These are phyloP conservation scores for Jatropha multifida DNA, from an alignment of 441 rosid genomes.

Conservation along the genomic window DNA sequence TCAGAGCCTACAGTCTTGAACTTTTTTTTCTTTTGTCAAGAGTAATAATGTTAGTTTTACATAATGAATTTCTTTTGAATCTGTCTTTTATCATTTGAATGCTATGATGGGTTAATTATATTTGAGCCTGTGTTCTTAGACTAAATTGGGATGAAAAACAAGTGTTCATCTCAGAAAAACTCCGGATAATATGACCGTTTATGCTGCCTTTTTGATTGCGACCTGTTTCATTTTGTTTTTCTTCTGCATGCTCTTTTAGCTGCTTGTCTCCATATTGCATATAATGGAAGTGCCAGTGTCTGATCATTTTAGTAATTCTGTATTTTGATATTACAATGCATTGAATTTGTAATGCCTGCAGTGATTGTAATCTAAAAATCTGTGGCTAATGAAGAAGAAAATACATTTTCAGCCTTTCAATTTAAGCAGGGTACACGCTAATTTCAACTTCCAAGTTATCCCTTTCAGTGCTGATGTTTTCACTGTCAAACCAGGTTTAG, in stretches of 20 bases:
- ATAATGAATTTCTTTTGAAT: not conserved
- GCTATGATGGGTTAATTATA: constrained; percentile 4
- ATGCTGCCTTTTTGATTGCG: not conserved
- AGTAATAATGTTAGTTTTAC: not conserved
- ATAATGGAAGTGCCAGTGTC: not conserved
- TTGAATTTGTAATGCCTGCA: not conserved
- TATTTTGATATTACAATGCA: not conserved
- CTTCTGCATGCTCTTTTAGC: not conserved
- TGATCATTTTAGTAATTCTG: not conserved
- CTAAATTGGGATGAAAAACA: not conserved
- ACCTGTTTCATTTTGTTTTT: not conserved
- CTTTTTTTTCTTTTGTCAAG: not conserved
- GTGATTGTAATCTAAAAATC: not conserved
- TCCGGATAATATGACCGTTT: not conserved
- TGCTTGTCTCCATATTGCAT: not conserved
- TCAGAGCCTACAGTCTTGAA: constrained; percentile 1
- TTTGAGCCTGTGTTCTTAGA: not conserved
- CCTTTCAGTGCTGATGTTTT: constrained; percentile 17
- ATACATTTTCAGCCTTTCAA: not conserved
- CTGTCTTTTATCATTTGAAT: not conserved
- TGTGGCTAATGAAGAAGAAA: not conserved
- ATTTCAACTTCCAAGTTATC: not conserved
- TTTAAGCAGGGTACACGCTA: not conserved
- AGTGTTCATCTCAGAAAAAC: not conserved
- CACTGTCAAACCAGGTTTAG: constrained; percentile 57